Conservation (phyloP, 208 protist genomes). For the Crithidia sp. region DNA sequence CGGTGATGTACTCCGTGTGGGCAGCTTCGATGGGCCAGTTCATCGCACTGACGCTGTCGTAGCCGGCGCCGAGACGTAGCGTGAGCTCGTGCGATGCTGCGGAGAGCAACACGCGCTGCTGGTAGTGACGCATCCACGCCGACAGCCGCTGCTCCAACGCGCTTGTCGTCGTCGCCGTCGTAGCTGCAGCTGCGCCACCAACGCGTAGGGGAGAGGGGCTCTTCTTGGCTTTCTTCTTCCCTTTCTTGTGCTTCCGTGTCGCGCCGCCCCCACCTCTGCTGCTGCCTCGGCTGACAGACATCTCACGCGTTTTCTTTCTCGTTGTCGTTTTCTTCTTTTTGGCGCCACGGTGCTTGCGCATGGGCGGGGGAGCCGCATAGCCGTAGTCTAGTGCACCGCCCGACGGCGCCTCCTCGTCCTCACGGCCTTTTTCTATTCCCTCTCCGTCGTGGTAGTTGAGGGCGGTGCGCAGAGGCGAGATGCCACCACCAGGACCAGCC, state of each 20-base stretch:
- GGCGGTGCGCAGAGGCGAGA: constrained; percentile 22
- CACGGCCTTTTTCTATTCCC: not conserved
- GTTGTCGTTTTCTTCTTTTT: not conserved
- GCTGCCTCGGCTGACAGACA: not conserved
- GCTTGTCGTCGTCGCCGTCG: not conserved
- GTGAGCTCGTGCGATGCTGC: constrained; percentile 16
- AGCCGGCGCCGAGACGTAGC: constrained; percentile 11
- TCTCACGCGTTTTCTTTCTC: not conserved
- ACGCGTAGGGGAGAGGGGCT: not conserved
- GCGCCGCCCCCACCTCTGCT: not conserved
- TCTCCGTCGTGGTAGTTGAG: constrained; percentile 6
- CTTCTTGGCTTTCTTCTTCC: constrained; percentile 7
- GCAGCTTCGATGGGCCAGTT: constrained; percentile 68
- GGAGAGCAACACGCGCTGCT: constrained; percentile 23
- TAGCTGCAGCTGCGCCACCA: not conserved
- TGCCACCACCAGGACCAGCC: constrained; percentile 24
- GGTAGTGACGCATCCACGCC: constrained; percentile 27
- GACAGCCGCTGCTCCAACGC: constrained; percentile 24
- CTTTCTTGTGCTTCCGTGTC: constrained; percentile 8
- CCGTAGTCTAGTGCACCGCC: not conserved
- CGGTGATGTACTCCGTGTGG: constrained; percentile 54
- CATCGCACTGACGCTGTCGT: constrained; percentile 22
- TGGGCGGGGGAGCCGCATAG: not conserved
- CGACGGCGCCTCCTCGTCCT: not conserved
- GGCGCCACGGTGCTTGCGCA: not conserved